Base-by-base conservation (phyloP, 495 filamentous ascomycete species). In the Penicillium crystallinum region DNA sequence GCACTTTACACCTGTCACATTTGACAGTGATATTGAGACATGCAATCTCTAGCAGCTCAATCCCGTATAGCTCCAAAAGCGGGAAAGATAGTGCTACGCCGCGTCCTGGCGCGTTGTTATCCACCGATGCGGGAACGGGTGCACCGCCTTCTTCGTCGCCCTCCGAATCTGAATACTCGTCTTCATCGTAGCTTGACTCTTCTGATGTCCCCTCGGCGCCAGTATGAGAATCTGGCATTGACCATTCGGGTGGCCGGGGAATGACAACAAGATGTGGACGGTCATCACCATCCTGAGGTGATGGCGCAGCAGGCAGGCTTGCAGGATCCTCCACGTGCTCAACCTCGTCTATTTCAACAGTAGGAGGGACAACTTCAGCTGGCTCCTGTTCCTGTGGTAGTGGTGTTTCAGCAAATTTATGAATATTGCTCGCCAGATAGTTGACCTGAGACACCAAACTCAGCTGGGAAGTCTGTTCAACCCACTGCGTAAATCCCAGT, bases 81-180 rank as follows among this genome's bases (percentile, higher is more conserved):
- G 91, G 91, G 62, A 96, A 91, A 2, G 86, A 91, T 12, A 97
- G 77, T 4, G 88, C 81, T 35, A 89, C 85, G 18, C 91, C 91
- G 41, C 76, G 72, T 54, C 86, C 81, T 61, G 80, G 55, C 1
- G 56, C 39, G 4, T 55, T 42, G 19, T 59, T 62, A 39, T 68
- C 55, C 31, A 71, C 54, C 4, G 64, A 39, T 18, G 62, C 59
- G 25, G 69, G 65, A 9, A 71, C 59, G 7, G 73, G 67, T 9
- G 68, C 64, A n/a, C 73, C 68, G 2, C 70, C 71, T 9, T 75
- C 66, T 18, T 78, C 73, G 4, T 78, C 76, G 22, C 78, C 79
- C 1, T 76, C 68, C 6, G 53, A 50, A 6, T 59, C 59, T 1
- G 49, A 17, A 54, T 55, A 72, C 18, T 78, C 73, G 4, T 77